Percentiles rank a stretch among this genome's conserved stretches.
phyloP scores from a whole-genome alignment of 495 filamentous ascomycete species.

The Lophiostoma macrostomum region DNA sequence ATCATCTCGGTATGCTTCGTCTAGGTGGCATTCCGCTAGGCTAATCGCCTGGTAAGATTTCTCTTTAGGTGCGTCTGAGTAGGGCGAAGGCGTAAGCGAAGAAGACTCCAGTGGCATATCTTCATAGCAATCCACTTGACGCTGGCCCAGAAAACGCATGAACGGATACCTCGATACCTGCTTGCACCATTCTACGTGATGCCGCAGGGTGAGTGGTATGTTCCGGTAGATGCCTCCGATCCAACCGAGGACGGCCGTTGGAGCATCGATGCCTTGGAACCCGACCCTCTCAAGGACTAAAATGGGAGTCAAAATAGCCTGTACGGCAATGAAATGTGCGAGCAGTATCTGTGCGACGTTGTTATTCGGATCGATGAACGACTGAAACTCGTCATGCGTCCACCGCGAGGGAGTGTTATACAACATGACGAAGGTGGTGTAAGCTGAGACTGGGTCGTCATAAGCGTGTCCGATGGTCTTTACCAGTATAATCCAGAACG shows the following conservation, averaged over 20 bases:
- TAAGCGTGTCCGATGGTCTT: slow-evolving; percentile 26
- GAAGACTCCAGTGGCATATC: too few relatives aligned
- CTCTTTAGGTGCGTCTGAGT: too few relatives aligned
- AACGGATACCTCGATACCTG: slow-evolving; percentile 27
- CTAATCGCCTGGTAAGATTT: too few relatives aligned
- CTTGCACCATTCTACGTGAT: slow-evolving; percentile 25
- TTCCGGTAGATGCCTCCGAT: slow-evolving; percentile 32
- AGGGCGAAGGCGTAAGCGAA: too few relatives aligned
- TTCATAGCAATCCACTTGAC: slow-evolving; percentile 21
- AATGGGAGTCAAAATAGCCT: slow-evolving; percentile 53
- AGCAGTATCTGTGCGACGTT: slow-evolving; percentile 51
- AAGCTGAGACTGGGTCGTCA: slow-evolving; percentile 34
- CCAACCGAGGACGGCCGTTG: slow-evolving; percentile 26
- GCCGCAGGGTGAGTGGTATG: slow-evolving; percentile 17
- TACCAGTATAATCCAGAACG: slow-evolving; percentile 24
- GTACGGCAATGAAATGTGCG: slow-evolving; percentile 57
- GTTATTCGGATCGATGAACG: slow-evolving; percentile 51
- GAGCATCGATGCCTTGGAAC: slow-evolving; percentile 31
- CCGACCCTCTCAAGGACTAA: slow-evolving; percentile 29
- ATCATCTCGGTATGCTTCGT: too few relatives aligned
- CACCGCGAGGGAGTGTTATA: slow-evolving; percentile 46
- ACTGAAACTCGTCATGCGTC: slow-evolving; percentile 52
- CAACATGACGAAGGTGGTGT: slow-evolving; percentile 37
- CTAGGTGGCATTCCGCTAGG: too few relatives aligned
- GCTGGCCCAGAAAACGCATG: slow-evolving; percentile 25